phyloP scores from a whole-genome alignment of 2,329 filamentous ascomycete species.

The Aureobasidium sp. region DNA sequence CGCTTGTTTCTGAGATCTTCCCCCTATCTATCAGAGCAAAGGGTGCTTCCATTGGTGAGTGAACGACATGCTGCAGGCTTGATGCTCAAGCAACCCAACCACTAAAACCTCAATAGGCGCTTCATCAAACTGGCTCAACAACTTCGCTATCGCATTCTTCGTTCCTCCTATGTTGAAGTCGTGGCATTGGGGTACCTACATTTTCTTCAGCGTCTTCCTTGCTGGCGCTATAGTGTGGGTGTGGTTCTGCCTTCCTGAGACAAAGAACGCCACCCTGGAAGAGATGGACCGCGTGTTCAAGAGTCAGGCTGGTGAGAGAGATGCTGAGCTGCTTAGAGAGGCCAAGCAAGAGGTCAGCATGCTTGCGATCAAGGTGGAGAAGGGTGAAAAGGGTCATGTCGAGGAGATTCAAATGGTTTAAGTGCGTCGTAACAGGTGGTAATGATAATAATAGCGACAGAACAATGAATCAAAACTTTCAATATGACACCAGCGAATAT shows the following conservation, averaged over 20 bases:
- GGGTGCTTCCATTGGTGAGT: conserved; percentile 56
- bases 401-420: not conserved
- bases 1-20: conserved; percentile 65
- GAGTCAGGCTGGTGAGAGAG: conserved; percentile 1
- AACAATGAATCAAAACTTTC: not conserved
- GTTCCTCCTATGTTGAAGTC: conserved; percentile 54
- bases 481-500: not conserved
- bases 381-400: conserved; percentile 12
- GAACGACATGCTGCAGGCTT: not conserved
- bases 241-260: conserved; percentile 47
- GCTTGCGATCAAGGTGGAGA: conserved; percentile 2
- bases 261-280: conserved; percentile 45
- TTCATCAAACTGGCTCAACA: conserved; percentile 34
- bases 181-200: conserved; percentile 64
- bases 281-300: conserved; percentile 28
- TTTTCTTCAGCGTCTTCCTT: conserved; percentile 62
- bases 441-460: not conserved
- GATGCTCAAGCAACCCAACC: not conserved
- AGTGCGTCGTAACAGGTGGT: not conserved
- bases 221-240: conserved; percentile 53
- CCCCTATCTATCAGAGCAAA: conserved; percentile 63
- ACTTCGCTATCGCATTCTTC: conserved; percentile 17
- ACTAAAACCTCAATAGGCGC: conserved; percentile 53
- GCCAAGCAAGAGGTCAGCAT: conserved; percentile 3
- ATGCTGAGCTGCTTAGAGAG: conserved; percentile 13